Evolutionary conservation across 163 green algal genomes (phyloP).

Genomic region (Scenedesmus sp.): DNA sequence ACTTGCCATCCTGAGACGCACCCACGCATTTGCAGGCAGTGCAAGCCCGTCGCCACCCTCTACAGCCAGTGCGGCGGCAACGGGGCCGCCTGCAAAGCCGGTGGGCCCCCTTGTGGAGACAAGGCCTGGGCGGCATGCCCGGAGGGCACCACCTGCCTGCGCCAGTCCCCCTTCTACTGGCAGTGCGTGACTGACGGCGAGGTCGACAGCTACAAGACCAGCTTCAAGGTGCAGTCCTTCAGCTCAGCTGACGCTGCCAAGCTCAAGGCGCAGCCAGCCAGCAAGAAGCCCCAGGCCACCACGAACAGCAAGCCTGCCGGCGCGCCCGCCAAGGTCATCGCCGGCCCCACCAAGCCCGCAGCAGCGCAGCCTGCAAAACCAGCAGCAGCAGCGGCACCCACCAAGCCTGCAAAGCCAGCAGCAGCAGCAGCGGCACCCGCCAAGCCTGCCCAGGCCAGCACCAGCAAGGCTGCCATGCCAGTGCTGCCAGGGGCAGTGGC

Average conservation of each 20-base stretch:
- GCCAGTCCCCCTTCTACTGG: constrained; percentile 37
- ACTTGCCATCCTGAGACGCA: no score
- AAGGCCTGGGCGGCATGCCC: constrained; percentile 27
- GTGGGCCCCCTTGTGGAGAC: background rate
- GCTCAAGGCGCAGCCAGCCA: background rate
- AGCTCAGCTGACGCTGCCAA: background rate
- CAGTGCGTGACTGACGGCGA: constrained; percentile 4
- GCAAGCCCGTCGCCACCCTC: background rate
- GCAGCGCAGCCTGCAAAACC: background rate
- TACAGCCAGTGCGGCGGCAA: constrained; percentile 36
- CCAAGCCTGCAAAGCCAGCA: background rate
- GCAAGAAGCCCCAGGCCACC: background rate
- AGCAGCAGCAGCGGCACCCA: constrained; percentile 6
- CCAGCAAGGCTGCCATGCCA: background rate
- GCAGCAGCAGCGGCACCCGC: background rate
- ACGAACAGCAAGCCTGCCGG: background rate
- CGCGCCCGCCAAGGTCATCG: background rate
- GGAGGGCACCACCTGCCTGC: constrained; percentile 1
- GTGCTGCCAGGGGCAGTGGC: background rate
- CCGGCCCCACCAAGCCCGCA: background rate
- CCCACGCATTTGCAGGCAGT: constrained; percentile 2
- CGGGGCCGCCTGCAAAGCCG: background rate
- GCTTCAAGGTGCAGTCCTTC: background rate
- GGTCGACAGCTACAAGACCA: background rate
- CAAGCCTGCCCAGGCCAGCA: background rate